A percentile compares a stretch with the other conserved stretches of the same genome.
phyloP scores from a whole-genome alignment of 345 rosid genomes.

The Cardamine occulta region DNA sequence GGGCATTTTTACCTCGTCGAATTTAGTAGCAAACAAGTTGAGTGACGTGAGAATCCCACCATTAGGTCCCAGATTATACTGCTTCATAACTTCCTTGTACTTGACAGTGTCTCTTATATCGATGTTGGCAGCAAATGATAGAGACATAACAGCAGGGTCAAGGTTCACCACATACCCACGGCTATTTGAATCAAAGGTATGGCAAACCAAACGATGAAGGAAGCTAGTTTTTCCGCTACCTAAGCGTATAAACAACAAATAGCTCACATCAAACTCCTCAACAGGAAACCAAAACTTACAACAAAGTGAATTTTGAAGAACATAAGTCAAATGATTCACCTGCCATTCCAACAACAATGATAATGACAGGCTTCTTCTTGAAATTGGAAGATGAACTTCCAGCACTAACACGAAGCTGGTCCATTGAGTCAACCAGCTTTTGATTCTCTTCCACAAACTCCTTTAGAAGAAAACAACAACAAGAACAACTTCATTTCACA shows the following conservation, averaged over 20 bases:
- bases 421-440: slow-evolving; percentile 61
- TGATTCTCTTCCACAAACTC: slow-evolving; percentile 47
- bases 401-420: slow-evolving; percentile 54
- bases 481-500: background rate
- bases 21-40: slow-evolving; percentile 80
- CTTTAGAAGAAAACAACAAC: slow-evolving; percentile 38
- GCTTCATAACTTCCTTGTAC: slow-evolving; percentile 85
- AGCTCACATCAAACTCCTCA: slow-evolving; percentile 18
- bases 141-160: slow-evolving; percentile 87
- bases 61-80: slow-evolving; percentile 81
- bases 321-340: slow-evolving; percentile 43
- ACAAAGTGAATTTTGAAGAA: slow-evolving; percentile 1
- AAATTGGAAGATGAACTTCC: slow-evolving; percentile 51
- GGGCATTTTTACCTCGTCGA: slow-evolving; percentile 60
- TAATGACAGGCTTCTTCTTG: slow-evolving; percentile 70
- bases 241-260: slow-evolving; percentile 18
- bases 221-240: slow-evolving; percentile 88
- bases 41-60: slow-evolving; percentile 84
- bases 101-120: slow-evolving; percentile 83
- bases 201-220: slow-evolving; percentile 72
- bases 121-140: slow-evolving; percentile 78
- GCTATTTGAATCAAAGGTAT: slow-evolving; percentile 63
- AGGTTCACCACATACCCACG: slow-evolving; percentile 80
- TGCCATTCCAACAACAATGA: slow-evolving; percentile 88
- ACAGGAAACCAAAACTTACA: background rate